Percentiles rank a stretch among this genome's conserved stretches.
phyloP scores from a whole-genome alignment of 495 filamentous ascomycete genomes.

The Hypoxylon rickii region DNA sequence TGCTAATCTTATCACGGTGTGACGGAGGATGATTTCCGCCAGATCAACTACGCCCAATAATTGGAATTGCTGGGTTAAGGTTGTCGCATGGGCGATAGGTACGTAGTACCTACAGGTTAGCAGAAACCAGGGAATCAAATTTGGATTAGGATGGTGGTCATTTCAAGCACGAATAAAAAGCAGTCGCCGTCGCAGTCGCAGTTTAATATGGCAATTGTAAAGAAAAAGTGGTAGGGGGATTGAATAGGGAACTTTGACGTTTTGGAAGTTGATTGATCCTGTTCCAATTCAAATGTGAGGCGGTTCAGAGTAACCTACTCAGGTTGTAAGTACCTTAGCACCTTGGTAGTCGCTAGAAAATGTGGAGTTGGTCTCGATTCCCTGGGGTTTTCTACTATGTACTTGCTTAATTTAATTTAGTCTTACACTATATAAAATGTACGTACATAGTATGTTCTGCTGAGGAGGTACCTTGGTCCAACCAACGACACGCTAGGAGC shows the following conservation, averaged over 20 bases:
- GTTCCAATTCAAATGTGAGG: too few relatives aligned
- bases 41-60: constrained; percentile 15
- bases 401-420: constrained; percentile 26
- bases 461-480: constrained; percentile 12
- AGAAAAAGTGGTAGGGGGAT: background rate
- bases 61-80: background rate
- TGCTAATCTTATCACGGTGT: constrained; percentile 17
- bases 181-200: too few relatives aligned
- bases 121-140: too few relatives aligned
- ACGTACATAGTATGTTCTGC: constrained; percentile 3
- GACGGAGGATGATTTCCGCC: constrained; percentile 6
- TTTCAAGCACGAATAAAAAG: background rate
- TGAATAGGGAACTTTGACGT: background rate
- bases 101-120: background rate
- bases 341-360: background rate
- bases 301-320: too few relatives aligned
- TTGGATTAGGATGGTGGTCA: constrained; percentile 7
- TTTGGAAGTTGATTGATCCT: background rate
- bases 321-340: background rate
- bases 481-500: constrained; percentile 14
- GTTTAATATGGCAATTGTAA: constrained; percentile 11
- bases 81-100: constrained; percentile 25
- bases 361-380: constrained; percentile 30
- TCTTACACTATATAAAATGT: constrained; percentile 6
- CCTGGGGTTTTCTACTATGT: too few relatives aligned